Percentiles rank a stretch among this genome's conserved stretches.
phyloP scores from a whole-genome alignment of 345 rosid species.

The thale cress (Arabidopsis thaliana) region DNA sequence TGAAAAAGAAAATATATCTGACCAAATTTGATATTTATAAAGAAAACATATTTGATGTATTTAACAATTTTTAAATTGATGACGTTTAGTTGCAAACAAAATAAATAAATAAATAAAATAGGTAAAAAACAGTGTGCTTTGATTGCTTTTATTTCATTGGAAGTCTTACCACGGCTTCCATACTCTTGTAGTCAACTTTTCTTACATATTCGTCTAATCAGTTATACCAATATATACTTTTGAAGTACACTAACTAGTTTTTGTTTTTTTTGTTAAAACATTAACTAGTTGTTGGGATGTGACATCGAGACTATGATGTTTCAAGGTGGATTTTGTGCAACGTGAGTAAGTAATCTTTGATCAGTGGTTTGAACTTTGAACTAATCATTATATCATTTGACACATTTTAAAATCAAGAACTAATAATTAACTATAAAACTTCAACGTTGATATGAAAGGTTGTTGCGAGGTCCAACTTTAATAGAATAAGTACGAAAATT shows the following conservation, averaged over 20 bases:
- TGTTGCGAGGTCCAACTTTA: constrained; percentile 34
- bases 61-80: too few relatives aligned
- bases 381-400: neutral
- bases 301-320: constrained; percentile 1
- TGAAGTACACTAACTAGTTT: too few relatives aligned
- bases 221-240: neutral
- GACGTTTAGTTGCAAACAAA: too few relatives aligned
- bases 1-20: too few relatives aligned
- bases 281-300: constrained; percentile 8
- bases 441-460: constrained; percentile 29
- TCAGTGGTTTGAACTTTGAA: neutral
- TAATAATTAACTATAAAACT: constrained; percentile 1
- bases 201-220: neutral
- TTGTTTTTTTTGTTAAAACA: neutral
- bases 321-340: neutral
- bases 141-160: neutral
- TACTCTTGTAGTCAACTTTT: neutral
- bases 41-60: too few relatives aligned
- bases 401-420: neutral
- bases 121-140: too few relatives aligned
- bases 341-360: constrained; percentile 6
- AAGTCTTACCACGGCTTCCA: constrained; percentile 16
- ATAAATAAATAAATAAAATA: too few relatives aligned
- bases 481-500: constrained; percentile 1
- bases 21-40: too few relatives aligned